Conservation (phyloP, 257 asterid species). For the Leptodermis oblonga region DNA sequence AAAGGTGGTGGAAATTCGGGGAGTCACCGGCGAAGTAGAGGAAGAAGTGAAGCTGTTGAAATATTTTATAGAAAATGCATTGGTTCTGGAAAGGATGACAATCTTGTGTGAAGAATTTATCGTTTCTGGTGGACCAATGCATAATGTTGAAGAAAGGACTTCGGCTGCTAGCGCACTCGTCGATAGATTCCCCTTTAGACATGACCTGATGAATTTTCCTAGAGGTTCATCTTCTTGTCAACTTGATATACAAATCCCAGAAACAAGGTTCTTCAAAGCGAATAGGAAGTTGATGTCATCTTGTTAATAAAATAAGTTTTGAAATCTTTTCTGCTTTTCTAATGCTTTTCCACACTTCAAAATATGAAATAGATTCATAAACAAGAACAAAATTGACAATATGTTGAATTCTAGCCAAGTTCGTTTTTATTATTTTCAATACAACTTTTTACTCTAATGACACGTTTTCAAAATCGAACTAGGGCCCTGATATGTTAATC, state of each 20-base stretch:
- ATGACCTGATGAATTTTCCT: not conserved
- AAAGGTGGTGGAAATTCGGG: not conserved
- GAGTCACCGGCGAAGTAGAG: not conserved
- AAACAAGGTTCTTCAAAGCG: not conserved
- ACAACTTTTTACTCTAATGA: too few species aligned
- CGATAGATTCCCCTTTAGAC: not conserved
- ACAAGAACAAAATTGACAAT: not conserved
- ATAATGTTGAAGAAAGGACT: not conserved
- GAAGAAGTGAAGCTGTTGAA: constrained; percentile 2
- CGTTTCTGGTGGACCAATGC: constrained; percentile 8
- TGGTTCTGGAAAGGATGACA: constrained; percentile 6
- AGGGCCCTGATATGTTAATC: too few species aligned
- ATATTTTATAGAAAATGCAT: not conserved
- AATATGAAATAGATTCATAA: too few species aligned
- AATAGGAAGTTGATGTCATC: not conserved
- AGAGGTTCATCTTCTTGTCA: constrained; percentile 5
- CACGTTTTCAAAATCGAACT: too few species aligned
- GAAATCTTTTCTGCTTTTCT: too few species aligned
- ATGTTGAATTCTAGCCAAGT: not conserved
- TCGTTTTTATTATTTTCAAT: too few species aligned
- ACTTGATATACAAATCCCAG: constrained; percentile 4
- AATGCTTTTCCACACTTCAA: too few species aligned
- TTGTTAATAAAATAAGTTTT: too few species aligned
- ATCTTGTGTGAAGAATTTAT: not conserved
- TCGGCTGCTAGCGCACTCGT: not conserved